Base-by-base conservation (phyloP, 495 filamentous ascomycete species). In the Cudoniella acicularis region DNA sequence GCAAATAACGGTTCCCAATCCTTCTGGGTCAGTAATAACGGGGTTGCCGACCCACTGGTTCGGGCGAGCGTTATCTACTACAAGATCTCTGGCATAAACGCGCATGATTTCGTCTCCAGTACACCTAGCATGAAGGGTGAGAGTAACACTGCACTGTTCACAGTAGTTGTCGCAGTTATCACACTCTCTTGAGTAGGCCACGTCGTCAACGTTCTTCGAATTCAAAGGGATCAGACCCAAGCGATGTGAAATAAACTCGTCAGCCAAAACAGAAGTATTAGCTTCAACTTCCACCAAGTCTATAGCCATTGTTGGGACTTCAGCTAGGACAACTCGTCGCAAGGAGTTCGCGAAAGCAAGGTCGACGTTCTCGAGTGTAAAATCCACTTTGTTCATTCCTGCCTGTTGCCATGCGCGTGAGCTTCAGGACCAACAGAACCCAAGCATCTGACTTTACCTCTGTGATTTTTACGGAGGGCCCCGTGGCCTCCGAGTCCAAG, bases 161-260 rank as follows among this genome's bases (percentile, higher is more conserved):
- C 94, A 98, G 77, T 91, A 87, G 63, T 90, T 83, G 51, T 96
- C 92, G 77, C 94, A 98, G 62, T 23, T 24, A 21, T 93, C 89
- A 77, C 94, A 98, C 71, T 98, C 94, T 55, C 93, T 87, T n/a
- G 88, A 88, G 76, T 96, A 96, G 57, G 86, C 77, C 25, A 98
- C 80, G 55, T 84, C 77, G 51, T 97, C 91, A 70, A 92, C 87
- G 67, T 89, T 86, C 59, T 87, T 86, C 47, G 90, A 87, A 72
- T 87, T 87, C 9, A 98, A 83, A 10, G 95, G 95, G 57, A 98
- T 85, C 26, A 98, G 84, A 26, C 94, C 94, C 3, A 98, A 82
- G 22, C 94, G 89, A 75, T 98, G 94, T 36, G 87, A 84, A 64
- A 98, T 84, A 75, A 98, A 96, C 71, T 98, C 94, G 72, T 98